phyloP scores from a whole-genome alignment of 1,139 yeast species.

The Yamadazyma epiphylla region DNA sequence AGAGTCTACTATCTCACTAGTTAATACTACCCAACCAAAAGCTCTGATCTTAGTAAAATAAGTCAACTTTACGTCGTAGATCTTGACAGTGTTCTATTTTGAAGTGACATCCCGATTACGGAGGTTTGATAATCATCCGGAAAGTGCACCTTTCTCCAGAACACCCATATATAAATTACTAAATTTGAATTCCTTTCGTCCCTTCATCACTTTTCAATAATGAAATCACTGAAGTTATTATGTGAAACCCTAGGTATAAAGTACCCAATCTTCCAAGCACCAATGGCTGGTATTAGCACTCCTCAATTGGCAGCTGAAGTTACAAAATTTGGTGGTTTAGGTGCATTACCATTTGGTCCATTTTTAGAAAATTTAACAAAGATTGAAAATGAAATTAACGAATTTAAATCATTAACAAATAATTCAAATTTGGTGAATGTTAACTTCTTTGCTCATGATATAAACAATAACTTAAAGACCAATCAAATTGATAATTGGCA shows the following conservation, averaged over 20 bases:
- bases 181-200: too few species aligned
- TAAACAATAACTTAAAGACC: slow-evolving; percentile 13
- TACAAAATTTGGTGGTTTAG: slow-evolving; percentile 39
- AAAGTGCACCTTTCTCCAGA: too few species aligned
- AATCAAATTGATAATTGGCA: slow-evolving; percentile 20
- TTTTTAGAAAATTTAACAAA: slow-evolving; percentile 16
- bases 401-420: slow-evolving; percentile 11
- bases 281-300: slow-evolving; percentile 53
- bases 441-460: slow-evolving; percentile 45
- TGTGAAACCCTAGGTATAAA: slow-evolving; percentile 7
- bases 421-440: slow-evolving; percentile 27
- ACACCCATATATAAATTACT: too few species aligned
- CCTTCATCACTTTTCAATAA: too few species aligned
- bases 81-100: too few species aligned
- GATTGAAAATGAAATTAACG: slow-evolving; percentile 10
- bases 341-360: slow-evolving; percentile 42
- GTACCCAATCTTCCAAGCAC: slow-evolving; percentile 45
- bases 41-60: too few species aligned
- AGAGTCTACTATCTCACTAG: too few species aligned
- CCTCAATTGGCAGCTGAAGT: slow-evolving; percentile 36
- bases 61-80: too few species aligned
- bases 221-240: too few species aligned
- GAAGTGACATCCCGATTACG: too few species aligned
- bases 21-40: too few species aligned
- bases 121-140: too few species aligned